phyloP scores from a whole-genome alignment of 495 filamentous ascomycete species.

The Aspergillus diversus region DNA sequence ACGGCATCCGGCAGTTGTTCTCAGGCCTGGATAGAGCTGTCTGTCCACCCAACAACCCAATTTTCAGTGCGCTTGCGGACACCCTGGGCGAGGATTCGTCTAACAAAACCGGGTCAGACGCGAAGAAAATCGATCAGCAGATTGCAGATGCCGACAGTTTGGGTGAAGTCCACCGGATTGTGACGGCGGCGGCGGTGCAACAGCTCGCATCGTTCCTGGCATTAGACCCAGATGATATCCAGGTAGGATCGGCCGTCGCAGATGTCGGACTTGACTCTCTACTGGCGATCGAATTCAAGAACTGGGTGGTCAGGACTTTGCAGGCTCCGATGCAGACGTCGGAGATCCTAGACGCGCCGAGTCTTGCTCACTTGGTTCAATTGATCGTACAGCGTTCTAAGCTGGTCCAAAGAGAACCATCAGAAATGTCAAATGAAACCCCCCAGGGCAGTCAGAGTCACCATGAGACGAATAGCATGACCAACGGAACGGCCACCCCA shows the following conservation, averaged over 20 bases:
- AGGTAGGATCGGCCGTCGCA: no score
- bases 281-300: constrained; percentile 46
- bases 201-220: constrained; percentile 11
- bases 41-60: neutral
- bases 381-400: neutral
- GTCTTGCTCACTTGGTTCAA: neutral
- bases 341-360: neutral
- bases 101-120: no score
- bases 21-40: neutral
- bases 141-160: constrained; percentile 1
- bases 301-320: constrained; percentile 37
- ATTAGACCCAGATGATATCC: constrained; percentile 4
- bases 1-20: neutral
- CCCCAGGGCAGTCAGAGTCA: no score
- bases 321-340: constrained; percentile 26
- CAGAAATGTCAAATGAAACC: neutral
- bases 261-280: constrained; percentile 46
- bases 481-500: no score
- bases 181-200: neutral
- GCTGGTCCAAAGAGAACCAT: neutral
- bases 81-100: neutral
- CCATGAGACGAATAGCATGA: no score
- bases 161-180: constrained; percentile 1
- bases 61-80: neutral
- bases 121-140: constrained; percentile 2